These are phyloP conservation scores for Moesziomyces sp. DNA, from an alignment of 1,284 basidiomycete species.

Conservation along the genomic window DNA sequence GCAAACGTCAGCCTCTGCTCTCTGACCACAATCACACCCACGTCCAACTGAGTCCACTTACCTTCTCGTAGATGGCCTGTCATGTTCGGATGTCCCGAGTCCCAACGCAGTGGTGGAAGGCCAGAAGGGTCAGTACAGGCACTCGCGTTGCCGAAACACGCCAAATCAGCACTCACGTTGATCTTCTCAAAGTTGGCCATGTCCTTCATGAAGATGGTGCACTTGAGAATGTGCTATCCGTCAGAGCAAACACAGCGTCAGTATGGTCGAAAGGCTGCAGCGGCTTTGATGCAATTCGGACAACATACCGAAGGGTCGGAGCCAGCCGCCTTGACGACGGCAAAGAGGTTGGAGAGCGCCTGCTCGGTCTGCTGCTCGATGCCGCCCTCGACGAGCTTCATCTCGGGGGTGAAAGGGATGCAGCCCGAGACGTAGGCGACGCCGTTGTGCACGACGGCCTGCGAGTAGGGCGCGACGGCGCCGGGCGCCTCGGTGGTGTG, in stretches of 20 bases:
- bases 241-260: background rate
- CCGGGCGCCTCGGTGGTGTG: constrained; percentile 62
- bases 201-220: constrained; percentile 84
- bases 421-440: constrained; percentile 90
- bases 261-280: background rate
- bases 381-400: constrained; percentile 79
- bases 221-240: constrained; percentile 49
- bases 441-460: constrained; percentile 82
- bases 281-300: background rate
- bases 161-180: constrained; percentile 71
- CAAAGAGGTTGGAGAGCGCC: constrained; percentile 85
- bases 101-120: background rate
- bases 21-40: constrained; percentile 53
- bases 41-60: constrained; percentile 8
- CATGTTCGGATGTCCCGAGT: background rate
- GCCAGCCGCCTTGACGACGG: constrained; percentile 83
- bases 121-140: background rate
- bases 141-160: no score
- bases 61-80: constrained; percentile 65
- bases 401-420: constrained; percentile 83
- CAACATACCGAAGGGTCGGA: constrained; percentile 46
- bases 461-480: constrained; percentile 69
- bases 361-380: constrained; percentile 86
- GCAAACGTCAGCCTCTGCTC: constrained; percentile 7
- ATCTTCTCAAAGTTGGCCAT: constrained; percentile 90